Percentiles rank a stretch among this genome's conserved stretches.
Conservation (phyloP, 83 land plant genomes). For the Larix sibirica region DNA sequence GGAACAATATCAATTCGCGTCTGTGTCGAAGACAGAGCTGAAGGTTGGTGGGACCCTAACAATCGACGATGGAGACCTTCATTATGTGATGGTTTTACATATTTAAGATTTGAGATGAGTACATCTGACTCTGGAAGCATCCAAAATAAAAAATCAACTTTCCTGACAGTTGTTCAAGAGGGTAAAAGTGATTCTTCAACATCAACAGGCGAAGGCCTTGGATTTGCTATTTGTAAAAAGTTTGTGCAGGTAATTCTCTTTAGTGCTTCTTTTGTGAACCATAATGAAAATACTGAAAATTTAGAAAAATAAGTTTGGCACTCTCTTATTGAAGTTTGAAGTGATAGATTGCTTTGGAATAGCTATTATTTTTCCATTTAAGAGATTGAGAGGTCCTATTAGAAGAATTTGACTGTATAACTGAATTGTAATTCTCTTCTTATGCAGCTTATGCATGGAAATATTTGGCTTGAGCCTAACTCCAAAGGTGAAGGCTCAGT, state of each 20-base stretch:
- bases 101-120: slow-evolving; percentile 35
- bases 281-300: not conserved
- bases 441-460: slow-evolving; percentile 79
- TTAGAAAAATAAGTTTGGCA: not conserved
- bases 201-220: slow-evolving; percentile 54
- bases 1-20: slow-evolving; percentile 16
- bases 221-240: slow-evolving; percentile 82
- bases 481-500: slow-evolving; percentile 40
- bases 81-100: slow-evolving; percentile 10
- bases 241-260: slow-evolving; percentile 62
- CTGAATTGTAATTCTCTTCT: not conserved
- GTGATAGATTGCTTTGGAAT: not conserved
- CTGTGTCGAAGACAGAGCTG: not conserved
- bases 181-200: slow-evolving; percentile 25
- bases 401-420: no score
- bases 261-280: not conserved
- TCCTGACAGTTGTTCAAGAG: slow-evolving; percentile 37
- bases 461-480: slow-evolving; percentile 47
- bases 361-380: not conserved
- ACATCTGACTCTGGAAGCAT: slow-evolving; percentile 33
- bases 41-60: slow-evolving; percentile 13
- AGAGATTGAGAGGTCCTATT: no score
- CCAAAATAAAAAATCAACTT: slow-evolving; percentile 25
- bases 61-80: slow-evolving; percentile 17
- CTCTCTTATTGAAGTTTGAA: not conserved